A percentile compares a stretch with the other conserved stretches of the same genome.
Conservation (phyloP, 805 yeast genomes). For the Yarrowia bubula region DNA sequence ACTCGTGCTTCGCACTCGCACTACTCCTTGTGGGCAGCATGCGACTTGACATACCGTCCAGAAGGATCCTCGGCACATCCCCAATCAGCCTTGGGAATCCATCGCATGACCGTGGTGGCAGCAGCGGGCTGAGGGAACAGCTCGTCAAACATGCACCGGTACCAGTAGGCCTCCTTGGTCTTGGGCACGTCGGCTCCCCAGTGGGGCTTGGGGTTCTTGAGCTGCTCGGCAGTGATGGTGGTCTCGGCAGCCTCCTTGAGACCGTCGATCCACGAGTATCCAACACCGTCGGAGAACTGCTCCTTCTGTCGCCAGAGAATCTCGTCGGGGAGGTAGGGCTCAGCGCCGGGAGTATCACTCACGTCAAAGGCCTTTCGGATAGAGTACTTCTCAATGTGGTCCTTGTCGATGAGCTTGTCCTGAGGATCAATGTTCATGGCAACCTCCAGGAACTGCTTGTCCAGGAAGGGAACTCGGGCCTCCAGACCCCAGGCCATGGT, state of each 20-base stretch:
- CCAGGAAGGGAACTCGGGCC: conserved; percentile 99
- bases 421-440: conserved; percentile 93
- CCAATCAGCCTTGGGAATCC: conserved; percentile 99
- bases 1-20: too few species aligned
- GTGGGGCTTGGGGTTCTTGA: conserved; percentile 85
- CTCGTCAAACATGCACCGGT: conserved; percentile 94
- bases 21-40: conserved; percentile 43
- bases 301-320: conserved; percentile 99
- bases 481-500: conserved; percentile 99
- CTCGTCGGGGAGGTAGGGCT: conserved; percentile 93
- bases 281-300: conserved; percentile 99
- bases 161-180: conserved; percentile 99
- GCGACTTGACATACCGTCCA: conserved; percentile 93
- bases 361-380: conserved; percentile 98
- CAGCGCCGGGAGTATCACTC: conserved; percentile 67
- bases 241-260: conserved; percentile 92
- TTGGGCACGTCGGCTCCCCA: conserved; percentile 96
- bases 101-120: conserved; percentile 95
- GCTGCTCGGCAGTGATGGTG: conserved; percentile 82
- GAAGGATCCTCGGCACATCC: conserved; percentile 99
- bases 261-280: conserved; percentile 98
- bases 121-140: conserved; percentile 89
- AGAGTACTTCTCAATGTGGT: conserved; percentile 86
- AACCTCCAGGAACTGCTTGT: conserved; percentile 83
- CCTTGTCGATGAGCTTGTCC: conserved; percentile 81